A percentile compares a stretch with the other conserved stretches of the same genome.
Conservation (phyloP, 306 rosid species). For the Pachyrhizus erosus region DNA sequence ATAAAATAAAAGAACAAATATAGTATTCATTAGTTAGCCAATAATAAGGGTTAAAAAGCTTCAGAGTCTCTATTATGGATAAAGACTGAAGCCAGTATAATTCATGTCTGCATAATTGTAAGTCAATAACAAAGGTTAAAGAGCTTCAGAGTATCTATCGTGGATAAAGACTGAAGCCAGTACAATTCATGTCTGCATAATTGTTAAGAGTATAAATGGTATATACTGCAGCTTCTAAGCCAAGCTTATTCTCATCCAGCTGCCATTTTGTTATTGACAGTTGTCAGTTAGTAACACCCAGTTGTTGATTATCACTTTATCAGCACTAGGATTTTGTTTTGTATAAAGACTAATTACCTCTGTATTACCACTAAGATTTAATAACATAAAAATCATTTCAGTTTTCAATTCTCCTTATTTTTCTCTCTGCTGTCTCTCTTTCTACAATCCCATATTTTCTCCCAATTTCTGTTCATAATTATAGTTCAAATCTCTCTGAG, state of each 20-base stretch:
- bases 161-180: constrained; percentile 27
- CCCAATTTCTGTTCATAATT: neutral
- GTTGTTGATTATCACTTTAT: neutral
- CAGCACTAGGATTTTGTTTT: neutral
- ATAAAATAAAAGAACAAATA: neutral
- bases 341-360: neutral
- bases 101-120: neutral
- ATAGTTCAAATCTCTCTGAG: neutral
- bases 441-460: neutral
- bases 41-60: constrained; percentile 11
- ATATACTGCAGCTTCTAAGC: neutral
- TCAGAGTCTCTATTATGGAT: neutral
- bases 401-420: neutral
- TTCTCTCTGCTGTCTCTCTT: neutral
- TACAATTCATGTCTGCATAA: constrained; percentile 1
- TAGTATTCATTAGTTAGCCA: neutral
- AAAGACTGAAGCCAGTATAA: constrained; percentile 27
- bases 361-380: neutral
- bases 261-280: neutral
- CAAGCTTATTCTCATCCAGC: neutral
- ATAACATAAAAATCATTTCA: neutral
- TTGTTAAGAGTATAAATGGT: neutral
- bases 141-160: constrained; percentile 5
- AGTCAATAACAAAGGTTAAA: constrained; percentile 16
- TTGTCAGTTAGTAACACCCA: neutral